A percentile compares a stretch with the other conserved stretches of the same genome.
Conservation (phyloP, 805 yeast genomes). For the Wickerhamomyces xylosicus region DNA sequence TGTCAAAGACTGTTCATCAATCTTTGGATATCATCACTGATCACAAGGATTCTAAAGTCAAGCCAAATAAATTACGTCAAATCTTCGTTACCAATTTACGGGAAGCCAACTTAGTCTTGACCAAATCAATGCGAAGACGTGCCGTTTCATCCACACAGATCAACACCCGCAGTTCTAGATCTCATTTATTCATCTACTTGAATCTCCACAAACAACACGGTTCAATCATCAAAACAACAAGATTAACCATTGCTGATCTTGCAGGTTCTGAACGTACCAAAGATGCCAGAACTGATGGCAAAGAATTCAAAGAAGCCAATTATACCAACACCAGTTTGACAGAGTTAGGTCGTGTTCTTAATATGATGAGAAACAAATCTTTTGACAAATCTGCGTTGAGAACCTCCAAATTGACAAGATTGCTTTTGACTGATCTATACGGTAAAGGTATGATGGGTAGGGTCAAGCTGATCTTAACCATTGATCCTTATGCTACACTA, state of each 20-base stretch:
- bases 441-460: constrained; percentile 13
- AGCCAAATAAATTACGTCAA: constrained; percentile 32
- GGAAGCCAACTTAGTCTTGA: constrained; percentile 28
- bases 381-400: constrained; percentile 33
- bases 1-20: constrained; percentile 16
- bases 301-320: constrained; percentile 35
- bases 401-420: constrained; percentile 37
- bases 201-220: constrained; percentile 24
- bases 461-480: constrained; percentile 16
- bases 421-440: constrained; percentile 33
- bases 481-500: constrained; percentile 17
- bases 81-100: constrained; percentile 25
- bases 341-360: constrained; percentile 39
- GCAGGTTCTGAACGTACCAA: constrained; percentile 46
- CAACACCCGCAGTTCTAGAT: constrained; percentile 35
- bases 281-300: constrained; percentile 32
- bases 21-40: constrained; percentile 33
- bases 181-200: constrained; percentile 40
- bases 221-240: constrained; percentile 19
- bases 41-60: constrained; percentile 31
- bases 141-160: constrained; percentile 33
- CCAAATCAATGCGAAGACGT: constrained; percentile 28
- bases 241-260: constrained; percentile 39
- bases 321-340: constrained; percentile 39
- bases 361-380: constrained; percentile 27